A percentile compares a stretch with the other conserved stretches of the same genome.
Conservation (phyloP, 2,329 filamentous ascomycete genomes). For the Pyricularia grisea region DNA sequence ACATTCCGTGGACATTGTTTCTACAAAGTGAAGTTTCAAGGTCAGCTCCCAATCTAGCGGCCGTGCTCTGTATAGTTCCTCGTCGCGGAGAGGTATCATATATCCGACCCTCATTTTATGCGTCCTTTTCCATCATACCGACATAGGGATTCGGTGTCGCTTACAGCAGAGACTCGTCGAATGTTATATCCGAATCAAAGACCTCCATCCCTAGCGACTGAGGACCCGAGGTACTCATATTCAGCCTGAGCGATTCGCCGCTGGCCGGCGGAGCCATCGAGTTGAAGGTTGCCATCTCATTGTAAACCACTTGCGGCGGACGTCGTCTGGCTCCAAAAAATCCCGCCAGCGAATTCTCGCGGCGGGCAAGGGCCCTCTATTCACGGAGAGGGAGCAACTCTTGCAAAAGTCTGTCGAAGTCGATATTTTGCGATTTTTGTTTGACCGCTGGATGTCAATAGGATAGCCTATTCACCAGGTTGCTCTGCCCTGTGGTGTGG, state of each 20-base stretch:
- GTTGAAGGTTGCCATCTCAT: slow-evolving; percentile 52
- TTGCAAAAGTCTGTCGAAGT: not conserved
- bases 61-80: not conserved
- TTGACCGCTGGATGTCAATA: not conserved
- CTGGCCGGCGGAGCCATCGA: slow-evolving; percentile 38
- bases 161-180: slow-evolving; percentile 49
- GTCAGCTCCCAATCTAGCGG: not conserved
- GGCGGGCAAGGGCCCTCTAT: not conserved
- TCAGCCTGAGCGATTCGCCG: slow-evolving; percentile 37
- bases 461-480: not conserved
- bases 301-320: slow-evolving; percentile 12
- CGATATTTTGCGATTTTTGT: not conserved
- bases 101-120: not conserved
- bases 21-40: slow-evolving; percentile 15
- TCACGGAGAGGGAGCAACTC: not conserved
- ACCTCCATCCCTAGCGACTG: slow-evolving; percentile 33
- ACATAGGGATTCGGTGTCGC: slow-evolving; percentile 14
- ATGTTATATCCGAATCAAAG: slow-evolving; percentile 42
- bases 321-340: not conserved
- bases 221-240: slow-evolving; percentile 29
- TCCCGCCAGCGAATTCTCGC: not conserved
- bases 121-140: not conserved
- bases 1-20: slow-evolving; percentile 32
- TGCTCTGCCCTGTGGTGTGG: not conserved
- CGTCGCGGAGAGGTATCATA: not conserved